phyloP scores from a whole-genome alignment of 192 early-diverging fungal species.

The Gorgonomyces haynaldii region DNA sequence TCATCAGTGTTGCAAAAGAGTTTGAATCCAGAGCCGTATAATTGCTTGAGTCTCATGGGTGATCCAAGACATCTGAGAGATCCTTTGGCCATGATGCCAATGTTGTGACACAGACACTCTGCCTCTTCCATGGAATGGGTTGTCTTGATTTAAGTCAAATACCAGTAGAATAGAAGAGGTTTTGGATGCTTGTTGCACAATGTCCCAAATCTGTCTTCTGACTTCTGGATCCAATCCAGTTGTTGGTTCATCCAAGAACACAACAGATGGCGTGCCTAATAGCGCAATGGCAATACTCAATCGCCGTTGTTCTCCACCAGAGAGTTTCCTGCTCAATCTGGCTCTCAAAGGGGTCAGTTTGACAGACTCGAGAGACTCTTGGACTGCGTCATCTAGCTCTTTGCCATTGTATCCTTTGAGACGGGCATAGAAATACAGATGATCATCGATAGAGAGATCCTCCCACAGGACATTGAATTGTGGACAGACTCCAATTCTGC shows the following conservation, averaged over 20 bases:
- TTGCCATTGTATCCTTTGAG: conserved; percentile 50
- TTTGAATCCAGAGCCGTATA: conserved; percentile 63
- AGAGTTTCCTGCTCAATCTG: conserved; percentile 32
- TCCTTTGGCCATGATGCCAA: conserved; percentile 72
- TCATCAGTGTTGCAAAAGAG: conserved; percentile 39
- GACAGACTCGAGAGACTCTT: conserved; percentile 36
- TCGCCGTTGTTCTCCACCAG: conserved; percentile 55
- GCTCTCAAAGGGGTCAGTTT: conserved; percentile 35
- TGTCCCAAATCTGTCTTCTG: conserved; percentile 63
- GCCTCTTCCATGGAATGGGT: conserved; percentile 77
- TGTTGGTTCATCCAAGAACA: conserved; percentile 58
- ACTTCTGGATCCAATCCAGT: conserved; percentile 61
- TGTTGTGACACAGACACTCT: conserved; percentile 59
- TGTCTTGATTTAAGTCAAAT: too few species aligned
- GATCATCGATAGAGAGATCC: conserved; percentile 56
- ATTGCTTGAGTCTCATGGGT: conserved; percentile 53
- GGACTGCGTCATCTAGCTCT: conserved; percentile 37
- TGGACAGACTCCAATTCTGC: conserved; percentile 61
- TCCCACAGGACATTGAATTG: conserved; percentile 68
- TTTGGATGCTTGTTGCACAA: conserved; percentile 43
- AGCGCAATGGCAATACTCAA: conserved; percentile 39
- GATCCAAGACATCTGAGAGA: conserved; percentile 53
- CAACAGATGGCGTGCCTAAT: conserved; percentile 38
- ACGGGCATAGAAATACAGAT: conserved; percentile 63
- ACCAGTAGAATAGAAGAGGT: conserved; percentile 47